These are phyloP conservation scores for Trypanosoma mega DNA, from an alignment of 208 protist species.

Conservation along the genomic window DNA sequence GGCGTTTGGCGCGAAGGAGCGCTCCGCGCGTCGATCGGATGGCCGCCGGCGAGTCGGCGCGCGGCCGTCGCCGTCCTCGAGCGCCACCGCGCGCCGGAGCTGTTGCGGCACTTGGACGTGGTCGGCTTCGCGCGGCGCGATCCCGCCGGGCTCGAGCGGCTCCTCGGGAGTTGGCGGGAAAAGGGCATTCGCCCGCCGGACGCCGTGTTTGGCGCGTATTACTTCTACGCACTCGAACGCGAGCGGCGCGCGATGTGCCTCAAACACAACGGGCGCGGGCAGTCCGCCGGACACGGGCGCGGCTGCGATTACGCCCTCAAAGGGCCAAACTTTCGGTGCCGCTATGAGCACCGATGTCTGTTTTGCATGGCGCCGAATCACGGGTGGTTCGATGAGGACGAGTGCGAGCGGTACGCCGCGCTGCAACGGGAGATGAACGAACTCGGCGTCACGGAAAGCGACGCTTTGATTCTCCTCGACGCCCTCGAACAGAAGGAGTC, in stretches of 20 bases:
- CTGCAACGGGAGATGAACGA: conserved; percentile 56
- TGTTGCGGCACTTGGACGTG: conserved; percentile 65
- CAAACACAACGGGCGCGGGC: conserved; percentile 71
- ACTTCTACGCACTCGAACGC: conserved; percentile 73
- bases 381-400: conserved; percentile 76
- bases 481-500: conserved; percentile 49
- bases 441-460: conserved; percentile 50
- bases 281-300: conserved; percentile 47
- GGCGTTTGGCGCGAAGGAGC: conserved; percentile 17
- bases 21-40: conserved; percentile 27
- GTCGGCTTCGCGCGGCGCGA: conserved; percentile 56
- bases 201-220: conserved; percentile 72
- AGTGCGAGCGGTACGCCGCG: conserved; percentile 59
- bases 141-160: conserved; percentile 41
- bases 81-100: conserved; percentile 35
- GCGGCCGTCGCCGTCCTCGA: conserved; percentile 48
- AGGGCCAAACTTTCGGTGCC: conserved; percentile 59
- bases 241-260: conserved; percentile 63
- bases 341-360: conserved; percentile 75
- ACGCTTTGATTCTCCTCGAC: conserved; percentile 51
- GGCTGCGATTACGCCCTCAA: conserved; percentile 73
- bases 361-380: conserved; percentile 69
- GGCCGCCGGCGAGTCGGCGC: conserved; percentile 44
- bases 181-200: conserved; percentile 67
- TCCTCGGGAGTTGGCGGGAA: conserved; percentile 61